Percentiles rank a stretch among this genome's conserved stretches.
Conservation (phyloP, 1,139 yeast genomes). For the Yamadazyma triangularis region DNA sequence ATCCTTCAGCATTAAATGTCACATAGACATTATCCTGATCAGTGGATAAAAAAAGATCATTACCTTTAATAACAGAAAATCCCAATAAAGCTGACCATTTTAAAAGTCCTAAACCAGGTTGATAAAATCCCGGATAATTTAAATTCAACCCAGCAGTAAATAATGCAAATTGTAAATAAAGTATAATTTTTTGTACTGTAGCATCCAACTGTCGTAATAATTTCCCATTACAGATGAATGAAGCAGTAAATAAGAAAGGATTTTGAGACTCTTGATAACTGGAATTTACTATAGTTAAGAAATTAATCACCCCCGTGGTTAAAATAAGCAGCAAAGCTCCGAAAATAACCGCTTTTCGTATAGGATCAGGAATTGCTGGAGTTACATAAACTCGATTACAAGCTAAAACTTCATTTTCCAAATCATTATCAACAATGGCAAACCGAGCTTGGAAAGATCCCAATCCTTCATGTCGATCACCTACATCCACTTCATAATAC, state of each 20-base stretch:
- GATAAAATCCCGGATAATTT: conserved; percentile 61
- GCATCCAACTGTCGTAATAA: conserved; percentile 57
- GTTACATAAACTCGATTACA: conserved; percentile 49
- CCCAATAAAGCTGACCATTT: conserved; percentile 38
- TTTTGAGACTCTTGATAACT: conserved; percentile 62
- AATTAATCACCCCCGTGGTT: conserved; percentile 38
- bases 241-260: conserved; percentile 53
- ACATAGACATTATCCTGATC: conserved; percentile 31
- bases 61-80: conserved; percentile 15
- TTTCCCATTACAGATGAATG: conserved; percentile 57
- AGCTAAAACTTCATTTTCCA: conserved; percentile 33
- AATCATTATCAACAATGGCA: conserved; percentile 35
- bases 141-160: conserved; percentile 54
- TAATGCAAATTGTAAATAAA: conserved; percentile 55
- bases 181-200: conserved; percentile 42
- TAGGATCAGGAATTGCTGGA: conserved; percentile 33
- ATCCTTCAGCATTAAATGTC: conserved; percentile 30
- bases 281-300: conserved; percentile 43
- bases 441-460: conserved; percentile 42
- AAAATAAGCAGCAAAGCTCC: conserved; percentile 41
- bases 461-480: conserved; percentile 27
- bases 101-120: conserved; percentile 44
- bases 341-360: conserved; percentile 33
- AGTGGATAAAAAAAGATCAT: conserved; percentile 8
- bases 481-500: conserved; percentile 35